Percentiles rank a stretch among this genome's conserved stretches.
Evolutionary conservation across 371 early-diverging fungal genomes (phyloP).

Genomic region (Haplosporangium sp.): DNA sequence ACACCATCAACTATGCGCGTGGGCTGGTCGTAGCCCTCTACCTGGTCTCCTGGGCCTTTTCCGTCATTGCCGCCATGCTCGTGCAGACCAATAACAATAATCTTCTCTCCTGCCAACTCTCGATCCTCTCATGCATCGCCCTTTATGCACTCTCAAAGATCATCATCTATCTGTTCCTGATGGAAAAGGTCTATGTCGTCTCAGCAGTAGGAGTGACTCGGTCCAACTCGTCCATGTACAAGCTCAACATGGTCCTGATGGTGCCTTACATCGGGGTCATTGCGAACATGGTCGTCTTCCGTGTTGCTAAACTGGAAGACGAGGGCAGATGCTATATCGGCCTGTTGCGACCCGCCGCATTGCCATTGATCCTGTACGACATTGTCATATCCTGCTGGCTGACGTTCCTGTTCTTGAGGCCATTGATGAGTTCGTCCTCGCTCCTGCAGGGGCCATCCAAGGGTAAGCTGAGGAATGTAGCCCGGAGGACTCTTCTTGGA

Average conservation of each 20-base stretch:
- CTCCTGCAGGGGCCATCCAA: slow-evolving; percentile 51
- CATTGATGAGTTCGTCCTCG: slow-evolving; percentile 50
- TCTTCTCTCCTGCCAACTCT: slow-evolving; percentile 60
- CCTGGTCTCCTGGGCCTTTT: slow-evolving; percentile 61
- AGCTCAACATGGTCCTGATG: slow-evolving; percentile 57
- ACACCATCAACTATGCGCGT: slow-evolving; percentile 62
- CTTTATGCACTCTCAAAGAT: slow-evolving; percentile 62
- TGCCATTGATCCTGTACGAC: slow-evolving; percentile 61
- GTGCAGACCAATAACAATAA: slow-evolving; percentile 69
- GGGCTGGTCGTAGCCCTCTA: slow-evolving; percentile 60
- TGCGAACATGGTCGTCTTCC: slow-evolving; percentile 55
- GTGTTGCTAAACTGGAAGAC: slow-evolving; percentile 44
- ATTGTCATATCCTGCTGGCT: slow-evolving; percentile 55
- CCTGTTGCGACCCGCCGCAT: slow-evolving; percentile 49
- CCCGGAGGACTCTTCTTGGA: slow-evolving; percentile 60
- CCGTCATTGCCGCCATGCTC: slow-evolving; percentile 63
- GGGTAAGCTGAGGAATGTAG: slow-evolving; percentile 59
- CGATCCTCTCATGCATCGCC: slow-evolving; percentile 57
- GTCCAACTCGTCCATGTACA: slow-evolving; percentile 54
- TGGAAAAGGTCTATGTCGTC: slow-evolving; percentile 65
- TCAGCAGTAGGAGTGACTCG: slow-evolving; percentile 49
- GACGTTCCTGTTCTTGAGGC: slow-evolving; percentile 59
- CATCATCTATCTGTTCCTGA: slow-evolving; percentile 64
- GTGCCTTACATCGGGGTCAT: slow-evolving; percentile 59
- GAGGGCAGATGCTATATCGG: slow-evolving; percentile 61